Conservation (phyloP, 495 filamentous ascomycete species). For the Talaromyces adpressus region DNA sequence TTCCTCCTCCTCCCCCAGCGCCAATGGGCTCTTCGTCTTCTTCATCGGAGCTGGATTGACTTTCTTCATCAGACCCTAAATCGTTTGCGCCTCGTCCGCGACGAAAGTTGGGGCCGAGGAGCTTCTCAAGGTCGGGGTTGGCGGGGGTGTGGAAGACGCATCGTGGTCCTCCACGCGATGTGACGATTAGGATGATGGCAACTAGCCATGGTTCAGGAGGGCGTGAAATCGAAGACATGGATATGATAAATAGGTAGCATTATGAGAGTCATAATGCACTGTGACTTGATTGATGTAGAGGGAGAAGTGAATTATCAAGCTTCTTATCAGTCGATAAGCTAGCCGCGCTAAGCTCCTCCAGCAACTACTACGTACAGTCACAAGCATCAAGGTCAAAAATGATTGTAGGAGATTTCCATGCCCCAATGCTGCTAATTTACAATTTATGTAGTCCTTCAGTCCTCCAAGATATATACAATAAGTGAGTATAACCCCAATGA, state of each 20-base stretch:
- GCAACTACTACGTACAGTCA: not conserved
- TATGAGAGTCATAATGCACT: not conserved
- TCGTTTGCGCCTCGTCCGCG: constrained; percentile 29
- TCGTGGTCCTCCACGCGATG: constrained; percentile 70
- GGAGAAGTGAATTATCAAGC: not conserved
- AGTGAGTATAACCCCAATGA: not conserved
- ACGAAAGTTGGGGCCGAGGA: constrained; percentile 26
- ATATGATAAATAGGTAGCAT: not conserved
- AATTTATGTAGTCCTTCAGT: not conserved
- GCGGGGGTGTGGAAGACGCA: constrained; percentile 92
- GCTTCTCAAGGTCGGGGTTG: constrained; percentile 43
- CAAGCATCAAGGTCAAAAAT: not conserved
- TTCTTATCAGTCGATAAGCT: not conserved
- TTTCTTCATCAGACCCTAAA: constrained; percentile 40
- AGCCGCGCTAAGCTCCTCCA: not conserved
- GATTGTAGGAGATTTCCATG: not conserved
- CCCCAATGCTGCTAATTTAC: not conserved
- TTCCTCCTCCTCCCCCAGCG: constrained; percentile 5
- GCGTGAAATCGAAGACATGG: constrained; percentile 43
- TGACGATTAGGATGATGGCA: constrained; percentile 72
- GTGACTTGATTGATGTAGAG: not conserved
- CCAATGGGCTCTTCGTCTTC: constrained; percentile 39
- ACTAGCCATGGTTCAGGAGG: constrained; percentile 60
- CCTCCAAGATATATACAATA: not conserved
- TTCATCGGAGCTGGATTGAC: constrained; percentile 39